Evolutionary conservation across 1,284 basidiomycete genomes (phyloP).

Genomic region (Peniophora sp.): DNA sequence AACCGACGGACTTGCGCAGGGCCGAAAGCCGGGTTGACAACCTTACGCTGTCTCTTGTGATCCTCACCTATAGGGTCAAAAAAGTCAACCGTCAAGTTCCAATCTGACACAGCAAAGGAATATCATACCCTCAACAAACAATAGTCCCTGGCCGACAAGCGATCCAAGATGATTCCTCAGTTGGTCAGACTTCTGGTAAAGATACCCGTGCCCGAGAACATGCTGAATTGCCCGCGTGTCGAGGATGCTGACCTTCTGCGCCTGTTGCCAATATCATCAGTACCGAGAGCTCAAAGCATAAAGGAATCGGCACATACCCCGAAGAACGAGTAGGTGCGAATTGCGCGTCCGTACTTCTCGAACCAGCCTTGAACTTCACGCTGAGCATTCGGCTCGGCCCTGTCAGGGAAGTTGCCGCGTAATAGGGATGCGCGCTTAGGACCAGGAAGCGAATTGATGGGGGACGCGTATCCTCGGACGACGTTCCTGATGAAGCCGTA

Average conservation of each 20-base stretch:
- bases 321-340: neutral
- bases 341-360: slow-evolving; percentile 1
- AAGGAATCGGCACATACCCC: neutral
- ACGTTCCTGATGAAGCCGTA: neutral
- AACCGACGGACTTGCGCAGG: slow-evolving; percentile 20
- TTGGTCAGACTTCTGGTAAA: slow-evolving; percentile 1
- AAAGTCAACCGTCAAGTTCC: neutral
- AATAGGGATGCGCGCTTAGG: neutral
- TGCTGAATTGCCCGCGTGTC: slow-evolving; percentile 4
- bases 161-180: slow-evolving; percentile 1
- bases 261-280: neutral
- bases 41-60: slow-evolving; percentile 5
- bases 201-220: neutral
- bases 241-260: neutral
- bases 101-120: slow-evolving; percentile 1
- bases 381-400: neutral
- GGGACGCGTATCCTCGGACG: neutral
- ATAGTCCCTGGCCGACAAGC: slow-evolving; percentile 3
- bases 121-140: neutral
- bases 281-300: neutral
- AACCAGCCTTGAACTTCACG: neutral
- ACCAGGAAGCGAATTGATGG: neutral
- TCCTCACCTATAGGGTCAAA: slow-evolving; percentile 1
- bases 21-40: slow-evolving; percentile 23
- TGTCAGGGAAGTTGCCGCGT: neutral